These are phyloP conservation scores for Barnettozyma sucrosica DNA, from an alignment of 805 yeast genomes.

Conservation along the genomic window DNA sequence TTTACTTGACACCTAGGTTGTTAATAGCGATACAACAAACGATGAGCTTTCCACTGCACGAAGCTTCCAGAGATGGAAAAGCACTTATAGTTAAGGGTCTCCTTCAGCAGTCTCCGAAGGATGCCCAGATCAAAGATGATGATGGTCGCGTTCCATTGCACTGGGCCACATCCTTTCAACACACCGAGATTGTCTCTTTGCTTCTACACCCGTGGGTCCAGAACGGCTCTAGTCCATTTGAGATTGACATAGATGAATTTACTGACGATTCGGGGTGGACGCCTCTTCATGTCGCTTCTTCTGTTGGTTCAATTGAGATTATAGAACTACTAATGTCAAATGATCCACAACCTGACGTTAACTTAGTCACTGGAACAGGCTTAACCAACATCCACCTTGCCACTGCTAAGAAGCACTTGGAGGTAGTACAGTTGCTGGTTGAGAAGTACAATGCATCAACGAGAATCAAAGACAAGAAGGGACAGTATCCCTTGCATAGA, in stretches of 20 bases:
- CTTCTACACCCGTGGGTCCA: slow-evolving; percentile 33
- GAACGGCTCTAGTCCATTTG: slow-evolving; percentile 18
- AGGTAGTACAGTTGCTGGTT: slow-evolving; percentile 49
- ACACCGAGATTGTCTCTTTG: slow-evolving; percentile 44
- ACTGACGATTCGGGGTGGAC: slow-evolving; percentile 84
- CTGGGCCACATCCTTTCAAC: slow-evolving; percentile 77
- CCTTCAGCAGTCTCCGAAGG: slow-evolving; percentile 39
- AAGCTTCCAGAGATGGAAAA: slow-evolving; percentile 63
- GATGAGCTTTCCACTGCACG: slow-evolving; percentile 36
- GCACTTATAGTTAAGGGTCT: slow-evolving; percentile 44
- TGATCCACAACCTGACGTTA: slow-evolving; percentile 52
- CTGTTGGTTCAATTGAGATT: slow-evolving; percentile 59
- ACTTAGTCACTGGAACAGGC: slow-evolving; percentile 60
- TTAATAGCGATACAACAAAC: not conserved
- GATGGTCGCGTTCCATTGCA: slow-evolving; percentile 80
- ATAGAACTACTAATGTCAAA: slow-evolving; percentile 44
- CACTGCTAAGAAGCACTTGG: slow-evolving; percentile 57
- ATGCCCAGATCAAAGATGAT: slow-evolving; percentile 46
- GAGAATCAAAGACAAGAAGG: slow-evolving; percentile 59
- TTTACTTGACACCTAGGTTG: not conserved
- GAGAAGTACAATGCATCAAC: slow-evolving; percentile 47
- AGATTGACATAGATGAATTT: slow-evolving; percentile 60
- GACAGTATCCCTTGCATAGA: slow-evolving; percentile 67
- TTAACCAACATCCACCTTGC: slow-evolving; percentile 75
- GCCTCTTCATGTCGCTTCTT: slow-evolving; percentile 75